Evolutionary conservation across 148 eudicot species (phyloP), one percentile per base, ranked within the genome.

Genomic region (Nepenthes gracilis): DNA sequence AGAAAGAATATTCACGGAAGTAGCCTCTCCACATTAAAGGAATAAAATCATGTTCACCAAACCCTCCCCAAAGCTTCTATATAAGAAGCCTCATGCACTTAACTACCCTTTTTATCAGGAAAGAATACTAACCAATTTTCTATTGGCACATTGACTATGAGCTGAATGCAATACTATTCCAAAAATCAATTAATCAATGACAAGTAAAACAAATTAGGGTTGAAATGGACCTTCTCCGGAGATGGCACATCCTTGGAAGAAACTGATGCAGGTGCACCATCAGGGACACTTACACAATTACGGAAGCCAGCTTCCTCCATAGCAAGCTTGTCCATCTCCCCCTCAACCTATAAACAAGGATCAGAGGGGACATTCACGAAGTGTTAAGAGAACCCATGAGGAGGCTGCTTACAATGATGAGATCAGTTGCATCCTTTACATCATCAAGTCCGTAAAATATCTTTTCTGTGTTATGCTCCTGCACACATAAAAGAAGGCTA

Each of bases 271-370:
- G 98, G 98, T 14, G 98, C 98, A 51, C 98, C 98, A 82, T 93
- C 91, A 64, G 98, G 98, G 61, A 93, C 98, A 75, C 95, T 86
- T 45, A 93, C 95, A 66, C 98, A 92, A 64, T 93, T 93, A 47
- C 67, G 70, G 68, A 85, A 85, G 52, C 98, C 98, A 70, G 96
- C 98, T 73, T 93, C 98, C 78, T 88, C 96, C 96, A 93, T 88
- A 33, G 98, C 80, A 71, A 93, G 98, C 66, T 93, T 93, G 70
- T 93, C 98, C 53, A 93, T 88, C 80, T 93, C 98, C 61, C 98
- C 98, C 76, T 93, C 98, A 70, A 93, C 98, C 98, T 93, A 71
- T 52, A 68, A 51, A 50, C 6, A 57, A 49, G 60, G 34, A 36
- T 57, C 43, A 68, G 55, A 54, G 5, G 48, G 15, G 51, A 37